Percentiles rank a stretch among this genome's conserved stretches.
Conservation (phyloP, 495 filamentous ascomycete genomes). For the Cercophora newfieldiana region DNA sequence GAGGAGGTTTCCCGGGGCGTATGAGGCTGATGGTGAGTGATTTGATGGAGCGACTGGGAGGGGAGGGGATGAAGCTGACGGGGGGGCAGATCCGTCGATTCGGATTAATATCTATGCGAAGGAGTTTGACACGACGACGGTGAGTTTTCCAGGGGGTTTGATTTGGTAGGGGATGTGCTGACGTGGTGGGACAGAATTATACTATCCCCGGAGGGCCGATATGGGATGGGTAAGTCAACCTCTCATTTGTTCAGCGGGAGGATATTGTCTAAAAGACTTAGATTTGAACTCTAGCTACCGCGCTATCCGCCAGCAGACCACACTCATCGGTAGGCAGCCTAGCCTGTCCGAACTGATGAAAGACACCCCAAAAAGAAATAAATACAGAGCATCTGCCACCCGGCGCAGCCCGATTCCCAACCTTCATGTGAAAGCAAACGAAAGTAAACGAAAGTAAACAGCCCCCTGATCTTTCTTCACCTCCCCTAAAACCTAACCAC, state of each 20-base stretch:
- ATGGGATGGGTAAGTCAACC: slow-evolving; percentile 41
- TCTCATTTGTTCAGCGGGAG: neutral
- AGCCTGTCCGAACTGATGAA: neutral
- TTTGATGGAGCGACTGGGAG: neutral
- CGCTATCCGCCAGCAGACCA: neutral
- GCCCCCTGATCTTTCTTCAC: neutral
- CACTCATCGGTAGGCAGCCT: no score
- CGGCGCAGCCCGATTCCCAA: no score
- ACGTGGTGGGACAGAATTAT: slow-evolving; percentile 42
- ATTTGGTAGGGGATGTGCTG: slow-evolving; percentile 4
- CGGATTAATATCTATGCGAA: slow-evolving; percentile 51
- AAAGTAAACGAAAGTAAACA: no score
- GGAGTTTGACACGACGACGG: slow-evolving; percentile 33
- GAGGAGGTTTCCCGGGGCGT: slow-evolving; percentile 53
- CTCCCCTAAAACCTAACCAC: neutral
- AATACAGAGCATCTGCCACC: neutral
- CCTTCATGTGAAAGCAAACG: neutral
- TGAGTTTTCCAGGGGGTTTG: slow-evolving; percentile 20
- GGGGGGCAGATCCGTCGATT: slow-evolving; percentile 45
- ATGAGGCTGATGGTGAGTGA: slow-evolving; percentile 43
- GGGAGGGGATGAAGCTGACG: slow-evolving; percentile 28
- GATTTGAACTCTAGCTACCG: neutral
- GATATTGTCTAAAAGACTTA: slow-evolving; percentile 15
- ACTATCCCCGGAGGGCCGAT: slow-evolving; percentile 46
- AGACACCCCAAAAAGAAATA: neutral